Evolutionary conservation across 495 filamentous ascomycete species (phyloP), one percentile per base, ranked within the genome.

Genomic region (Xylaria scruposa): DNA sequence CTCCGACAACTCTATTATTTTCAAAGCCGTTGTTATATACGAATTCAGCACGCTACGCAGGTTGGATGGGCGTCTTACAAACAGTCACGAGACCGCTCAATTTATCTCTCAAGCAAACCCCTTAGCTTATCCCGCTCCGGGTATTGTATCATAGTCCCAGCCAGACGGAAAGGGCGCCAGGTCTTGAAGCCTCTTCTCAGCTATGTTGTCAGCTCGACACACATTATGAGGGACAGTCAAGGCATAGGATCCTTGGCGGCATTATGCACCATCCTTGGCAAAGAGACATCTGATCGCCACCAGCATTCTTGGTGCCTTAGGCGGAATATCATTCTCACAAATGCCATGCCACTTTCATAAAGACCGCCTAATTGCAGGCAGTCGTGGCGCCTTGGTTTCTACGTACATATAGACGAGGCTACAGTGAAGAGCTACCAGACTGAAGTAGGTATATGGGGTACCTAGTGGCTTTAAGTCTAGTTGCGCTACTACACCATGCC

Each of bases 151-250:
- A 15, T 40, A 49, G n/a, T 33, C 40, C 67, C 40, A 64, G 9
- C 29, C 58, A 54, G 44, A 44, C 24, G 19, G 13, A 21, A 29
- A 62, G 47, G 60, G 46, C 60, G 68, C 33, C 29, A 63, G 68
- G 29, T 63, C 31, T 63, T 56, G 59, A 64, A 70, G 59, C 59
- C 58, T 70, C 59, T 70, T 64, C 68, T 70, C 46, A 70, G 60
- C 68, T 64, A 36, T 49, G 47, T 40, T 33, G 68, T 64, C 60
- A 62, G 47, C 68, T 64, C 60, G 59, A 42, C 68, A 53, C 66
- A 62, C 68, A 26, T 70, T 61, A 56, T 24, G 47, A 54, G 38
- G 56, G 24, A 21, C 63, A 42, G 47, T 49, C 36, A 64, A 49
- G 64, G 49, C 42, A 17, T 24, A 51, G 31, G 42, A 56, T 63